These are phyloP conservation scores for Xanthoceras sorbifolium DNA, from an alignment of 345 rosid genomes.

Conservation along the genomic window DNA sequence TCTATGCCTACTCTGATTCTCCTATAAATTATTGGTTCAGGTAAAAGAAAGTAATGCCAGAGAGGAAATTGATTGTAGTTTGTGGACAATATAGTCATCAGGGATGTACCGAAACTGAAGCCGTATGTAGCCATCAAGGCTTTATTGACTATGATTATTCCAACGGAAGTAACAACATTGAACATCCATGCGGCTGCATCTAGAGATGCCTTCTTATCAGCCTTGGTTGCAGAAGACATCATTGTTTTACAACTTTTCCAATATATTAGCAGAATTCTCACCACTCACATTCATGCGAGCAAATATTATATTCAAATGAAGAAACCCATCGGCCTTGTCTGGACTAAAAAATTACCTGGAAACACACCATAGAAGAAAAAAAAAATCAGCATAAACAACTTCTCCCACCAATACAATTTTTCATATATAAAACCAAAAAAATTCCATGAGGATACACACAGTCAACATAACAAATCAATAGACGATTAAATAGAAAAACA, in stretches of 20 bases:
- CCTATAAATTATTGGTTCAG: not conserved
- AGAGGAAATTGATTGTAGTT: conserved; percentile 7
- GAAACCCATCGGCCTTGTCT: conserved; percentile 1
- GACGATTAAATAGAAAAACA: not conserved
- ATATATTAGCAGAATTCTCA: conserved; percentile 31
- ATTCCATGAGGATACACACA: not conserved
- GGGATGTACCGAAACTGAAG: conserved; percentile 76
- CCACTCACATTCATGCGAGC: conserved; percentile 29
- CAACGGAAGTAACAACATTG: conserved; percentile 97
- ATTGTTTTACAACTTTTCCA: conserved; percentile 19
- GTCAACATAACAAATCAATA: not conserved
- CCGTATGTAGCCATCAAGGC: conserved; percentile 95
- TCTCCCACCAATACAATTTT: not conserved
- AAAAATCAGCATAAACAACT: not conserved
- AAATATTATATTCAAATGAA: not conserved
- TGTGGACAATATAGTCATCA: not conserved
- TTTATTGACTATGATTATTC: conserved; percentile 94
- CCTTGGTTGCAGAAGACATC: conserved; percentile 73
- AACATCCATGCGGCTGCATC: conserved; percentile 97
- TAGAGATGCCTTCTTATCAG: conserved; percentile 70
- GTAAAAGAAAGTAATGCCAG: not conserved
- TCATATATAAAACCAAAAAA: too few species aligned
- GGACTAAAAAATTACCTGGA: not conserved
- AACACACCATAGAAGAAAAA: not conserved
- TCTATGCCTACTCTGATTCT: not conserved